phyloP scores from a whole-genome alignment of 2,329 filamentous ascomycete species.

The Sphaerulina musiva region DNA sequence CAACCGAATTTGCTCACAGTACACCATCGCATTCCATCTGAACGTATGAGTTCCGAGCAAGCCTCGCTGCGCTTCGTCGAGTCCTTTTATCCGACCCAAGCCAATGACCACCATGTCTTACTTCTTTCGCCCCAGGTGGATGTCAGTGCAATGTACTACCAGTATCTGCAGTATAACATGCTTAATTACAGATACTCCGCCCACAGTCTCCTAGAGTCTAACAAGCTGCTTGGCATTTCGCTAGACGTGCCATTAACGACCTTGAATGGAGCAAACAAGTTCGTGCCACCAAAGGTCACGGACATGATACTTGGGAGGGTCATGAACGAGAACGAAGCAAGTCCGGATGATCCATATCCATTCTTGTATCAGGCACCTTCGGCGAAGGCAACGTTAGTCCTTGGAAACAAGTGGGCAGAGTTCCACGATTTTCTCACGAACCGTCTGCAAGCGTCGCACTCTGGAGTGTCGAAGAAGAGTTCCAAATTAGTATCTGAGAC shows the following conservation, averaged over 20 bases:
- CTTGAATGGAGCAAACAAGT: slow-evolving; percentile 54
- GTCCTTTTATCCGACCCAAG: slow-evolving; percentile 72
- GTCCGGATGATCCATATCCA: slow-evolving; percentile 41
- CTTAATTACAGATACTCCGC: slow-evolving; percentile 71
- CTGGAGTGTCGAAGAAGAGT: slow-evolving; percentile 21
- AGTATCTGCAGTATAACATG: slow-evolving; percentile 73
- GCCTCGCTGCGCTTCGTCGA: slow-evolving; percentile 72
- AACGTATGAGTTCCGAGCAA: slow-evolving; percentile 58
- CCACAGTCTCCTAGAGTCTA: slow-evolving; percentile 41
- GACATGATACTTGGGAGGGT: slow-evolving; percentile 34
- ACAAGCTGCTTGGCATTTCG: slow-evolving; percentile 67
- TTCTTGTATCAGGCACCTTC: slow-evolving; percentile 84
- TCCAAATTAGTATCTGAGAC: slow-evolving; percentile 58
- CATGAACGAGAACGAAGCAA: slow-evolving; percentile 25
- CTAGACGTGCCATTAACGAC: slow-evolving; percentile 64
- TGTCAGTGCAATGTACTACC: slow-evolving; percentile 72
- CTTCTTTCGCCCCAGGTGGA: slow-evolving; percentile 76
- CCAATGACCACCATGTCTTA: slow-evolving; percentile 65
- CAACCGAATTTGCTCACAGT: slow-evolving; percentile 53
- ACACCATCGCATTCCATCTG: slow-evolving; percentile 63
- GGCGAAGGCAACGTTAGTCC: slow-evolving; percentile 72
- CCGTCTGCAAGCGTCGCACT: slow-evolving; percentile 37
- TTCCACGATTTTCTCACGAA: slow-evolving; percentile 72
- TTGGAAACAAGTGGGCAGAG: slow-evolving; percentile 81
- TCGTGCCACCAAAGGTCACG: slow-evolving; percentile 43